These are phyloP conservation scores for Phaeosphaeriaceae sp. DNA, from an alignment of 2,329 filamentous ascomycete species.

Conservation along the genomic window DNA sequence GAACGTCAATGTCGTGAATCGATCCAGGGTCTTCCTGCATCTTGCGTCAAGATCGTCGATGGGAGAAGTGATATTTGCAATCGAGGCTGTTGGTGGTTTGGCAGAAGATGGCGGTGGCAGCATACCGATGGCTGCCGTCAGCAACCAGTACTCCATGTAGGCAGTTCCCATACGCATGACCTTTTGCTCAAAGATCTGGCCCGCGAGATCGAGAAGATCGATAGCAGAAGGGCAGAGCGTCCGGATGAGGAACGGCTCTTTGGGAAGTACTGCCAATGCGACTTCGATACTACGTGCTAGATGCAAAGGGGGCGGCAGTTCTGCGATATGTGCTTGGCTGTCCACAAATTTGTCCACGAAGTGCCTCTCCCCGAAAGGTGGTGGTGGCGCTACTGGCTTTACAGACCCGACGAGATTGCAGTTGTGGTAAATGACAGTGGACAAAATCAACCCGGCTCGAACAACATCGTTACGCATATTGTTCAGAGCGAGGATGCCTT, in stretches of 20 bases:
- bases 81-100: slow-evolving; percentile 18
- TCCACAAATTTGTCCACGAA: slow-evolving; percentile 11
- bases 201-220: slow-evolving; percentile 37
- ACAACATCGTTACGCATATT: slow-evolving; percentile 41
- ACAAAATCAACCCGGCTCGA: slow-evolving; percentile 34
- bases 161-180: slow-evolving; percentile 45
- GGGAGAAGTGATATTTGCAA: slow-evolving; percentile 20
- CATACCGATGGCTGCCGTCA: slow-evolving; percentile 40
- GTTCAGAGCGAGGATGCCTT: slow-evolving; percentile 29
- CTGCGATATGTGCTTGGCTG: slow-evolving; percentile 7
- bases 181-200: slow-evolving; percentile 41
- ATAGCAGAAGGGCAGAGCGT: slow-evolving; percentile 35
- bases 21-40: slow-evolving; percentile 34
- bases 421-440: slow-evolving; percentile 35
- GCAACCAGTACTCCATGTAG: slow-evolving; percentile 46
- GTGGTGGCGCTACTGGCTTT: slow-evolving; percentile 6
- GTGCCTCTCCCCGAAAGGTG: slow-evolving; percentile 7
- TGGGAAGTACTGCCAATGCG: slow-evolving; percentile 28
- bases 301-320: slow-evolving; percentile 1
- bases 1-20: slow-evolving; percentile 35
- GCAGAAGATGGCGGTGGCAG: slow-evolving; percentile 29
- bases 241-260: slow-evolving; percentile 31
- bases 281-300: slow-evolving; percentile 10
- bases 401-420: slow-evolving; percentile 18
- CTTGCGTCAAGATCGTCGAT: slow-evolving; percentile 26